phyloP scores from a whole-genome alignment of 2,329 filamentous ascomycete genomes.

The Aspergillus sclerotialis region DNA sequence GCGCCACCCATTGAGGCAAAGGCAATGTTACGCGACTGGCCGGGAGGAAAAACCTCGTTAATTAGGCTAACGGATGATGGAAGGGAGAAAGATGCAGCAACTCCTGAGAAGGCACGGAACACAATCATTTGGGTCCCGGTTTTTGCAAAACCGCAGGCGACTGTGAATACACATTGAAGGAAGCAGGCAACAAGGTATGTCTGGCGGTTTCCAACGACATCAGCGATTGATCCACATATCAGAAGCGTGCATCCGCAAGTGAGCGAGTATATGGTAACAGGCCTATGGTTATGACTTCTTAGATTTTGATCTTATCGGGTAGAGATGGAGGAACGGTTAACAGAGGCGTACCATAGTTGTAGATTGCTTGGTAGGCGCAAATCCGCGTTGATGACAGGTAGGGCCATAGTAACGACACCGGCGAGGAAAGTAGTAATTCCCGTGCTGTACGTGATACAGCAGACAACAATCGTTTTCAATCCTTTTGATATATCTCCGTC shows the following conservation, averaged over 20 bases:
- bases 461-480: too few relatives aligned
- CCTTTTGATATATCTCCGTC: too few relatives aligned
- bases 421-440: constrained; percentile 35
- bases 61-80: constrained; percentile 43
- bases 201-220: constrained; percentile 39
- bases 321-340: not conserved
- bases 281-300: not conserved
- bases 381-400: constrained; percentile 1
- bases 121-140: constrained; percentile 34
- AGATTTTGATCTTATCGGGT: not conserved
- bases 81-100: constrained; percentile 38
- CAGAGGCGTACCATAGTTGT: constrained; percentile 1
- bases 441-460: constrained; percentile 36
- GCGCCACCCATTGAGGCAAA: constrained; percentile 27
- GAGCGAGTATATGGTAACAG: constrained; percentile 21
- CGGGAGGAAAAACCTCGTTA: constrained; percentile 35
- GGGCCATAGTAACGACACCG: constrained; percentile 2
- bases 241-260: constrained; percentile 40
- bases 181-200: constrained; percentile 41
- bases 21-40: constrained; percentile 40
- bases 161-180: constrained; percentile 32
- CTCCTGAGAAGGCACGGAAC: constrained; percentile 39
- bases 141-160: constrained; percentile 32
- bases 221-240: constrained; percentile 42
- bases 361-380: not conserved